Evolutionary conservation across 768 basidiomycete genomes (phyloP), one percentile per base, ranked within the genome.

Genomic region (Polyporus arcularius): DNA sequence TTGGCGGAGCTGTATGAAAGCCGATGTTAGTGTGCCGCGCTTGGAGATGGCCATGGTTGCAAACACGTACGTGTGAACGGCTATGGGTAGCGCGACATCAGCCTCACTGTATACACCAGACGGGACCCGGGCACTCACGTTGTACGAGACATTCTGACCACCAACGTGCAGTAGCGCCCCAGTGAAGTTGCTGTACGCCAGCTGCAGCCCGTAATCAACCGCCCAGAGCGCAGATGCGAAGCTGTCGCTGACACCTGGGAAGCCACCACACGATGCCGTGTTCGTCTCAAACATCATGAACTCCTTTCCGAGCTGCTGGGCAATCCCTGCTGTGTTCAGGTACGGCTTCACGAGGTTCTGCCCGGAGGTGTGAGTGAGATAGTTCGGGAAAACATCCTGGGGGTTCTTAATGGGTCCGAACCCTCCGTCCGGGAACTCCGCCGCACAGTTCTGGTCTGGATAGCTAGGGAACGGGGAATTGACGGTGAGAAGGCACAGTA

Each of bases 131-230:
- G 61, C 4, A 75, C 76, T 42, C 65, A 86, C 85, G 74, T 89
- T 89, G 67, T 89, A 88, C 68, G 76, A 85, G 0, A 82, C 84
- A 58, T 79, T 80, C 72, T 85, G 82, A 48, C 88, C 87, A 71
- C 87, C 86, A 45, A 87, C 74, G 62, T 89, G 79, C 42, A 79
- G 71, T 43, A 78, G 64, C 12, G 75, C 78, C 63, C 70, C 77
- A 52, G 68, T 78, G 70, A 73, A 82, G 66, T 83, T 83, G 57
- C 66, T 74, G 53, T 72, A 79, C 8, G 82, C 84, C 78, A 84
- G 76, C 61, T 81, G 80, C 15, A 85, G 72, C 3, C 78, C 77
- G 65, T 81, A 82, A 68, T 85, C 84, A 38, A 83, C 70, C 15
- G 70, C 79, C 83, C 84, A 86, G 0, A 86, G 67, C 1, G 80